Evolutionary conservation across 305 asterid species (phyloP), one percentile per base, ranked within the genome.

Genomic region (Fraxinus greggii): DNA sequence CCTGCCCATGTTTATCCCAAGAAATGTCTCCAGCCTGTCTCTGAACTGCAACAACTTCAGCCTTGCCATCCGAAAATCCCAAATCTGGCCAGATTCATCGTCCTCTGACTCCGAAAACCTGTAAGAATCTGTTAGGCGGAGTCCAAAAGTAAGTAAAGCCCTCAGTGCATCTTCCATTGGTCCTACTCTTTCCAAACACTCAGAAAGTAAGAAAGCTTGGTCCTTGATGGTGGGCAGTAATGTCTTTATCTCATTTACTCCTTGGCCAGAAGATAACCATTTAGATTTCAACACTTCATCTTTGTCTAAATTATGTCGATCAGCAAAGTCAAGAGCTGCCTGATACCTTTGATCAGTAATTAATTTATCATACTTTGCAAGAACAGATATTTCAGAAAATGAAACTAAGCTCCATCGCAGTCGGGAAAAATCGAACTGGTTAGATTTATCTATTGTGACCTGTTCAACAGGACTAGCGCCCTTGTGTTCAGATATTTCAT

Each of bases 1-100:
- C 99, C 99, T 97, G 92, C 98, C 99, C 98, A 92, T 97, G 85
- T 91, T 97, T 87, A 97, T 92, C 78, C 98, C 98, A 82, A 97
- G 83, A 91, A 94, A 97, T 77, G 99, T 94, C 91, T 97, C 99
- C 73, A 97, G 89, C 88, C 93, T 91, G 88, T 97, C 99, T 83
- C 92, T 90, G 84, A 83, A 91, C 83, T 89, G 97, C 79, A 97
- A 86, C 86, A 97, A 86, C 81, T 91, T 93, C 42, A 97, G 95
- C 83, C 99, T 92, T 83, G 92, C 92, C 83, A 94, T 48, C 75
- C 98, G 97, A 76, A 85, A 92, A 89, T 91, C 88, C 98, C 97
- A 94, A 81, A 91, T 84, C 84, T 89, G 89, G 36, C 79, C 89
- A 85, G 82, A 78, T 83, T 85, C 92, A 79, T 84, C 87, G 81